Evolutionary conservation across 768 basidiomycete genomes (phyloP), one percentile per base, ranked within the genome.

Genomic region (Peribolospora kevripleyi): DNA sequence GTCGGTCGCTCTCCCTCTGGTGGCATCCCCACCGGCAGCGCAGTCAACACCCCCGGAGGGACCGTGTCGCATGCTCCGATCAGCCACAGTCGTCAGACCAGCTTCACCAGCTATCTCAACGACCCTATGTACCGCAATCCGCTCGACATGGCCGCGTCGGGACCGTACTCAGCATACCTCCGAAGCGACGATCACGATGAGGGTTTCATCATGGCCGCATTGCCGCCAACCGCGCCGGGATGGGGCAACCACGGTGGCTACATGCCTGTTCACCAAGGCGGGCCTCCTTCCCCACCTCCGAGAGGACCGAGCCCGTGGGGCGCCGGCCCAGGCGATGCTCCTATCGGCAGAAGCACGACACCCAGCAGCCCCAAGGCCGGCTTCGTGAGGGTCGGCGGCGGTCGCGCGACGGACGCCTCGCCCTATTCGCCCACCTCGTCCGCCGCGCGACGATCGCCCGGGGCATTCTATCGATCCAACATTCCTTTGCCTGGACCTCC

Each of bases 121-220:
- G 14, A 69, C 73, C 3, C 68, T 75, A 61, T 79, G 74, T 41
- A 76, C 71, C 45, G 76, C 76, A 7, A 81, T 36, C 40, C 59
- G 79, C 10, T 80, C 75, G 25, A 82, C 84, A 5, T 71, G 85
- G 58, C 76, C 77, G 43, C 84, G 84, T 0, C 84, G 86, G 60
- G 81, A 84, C 50, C 82, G 80, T 4, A 71, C 79, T 58, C 73
- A 75, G 49, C 82, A 81, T 39, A 84, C 83, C 58, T 37, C 55
- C 58, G 42, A 81, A 84, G 62, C 81, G 84, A 47, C 80, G 81
- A 81, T 61, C 83, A 83, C 59, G 73, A 70, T 54, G 73, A 71
- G 13, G 81, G 84, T 9, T 82, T 73, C 60, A 93, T 95, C 63
- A 91, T 95, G 85, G 81, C 80, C 46, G 84, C 90, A n/a, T 91